Percentiles rank a stretch among this genome's conserved stretches.
phyloP scores from a whole-genome alignment of 495 filamentous ascomycete species.

The Annulohypoxylon maeteangense region DNA sequence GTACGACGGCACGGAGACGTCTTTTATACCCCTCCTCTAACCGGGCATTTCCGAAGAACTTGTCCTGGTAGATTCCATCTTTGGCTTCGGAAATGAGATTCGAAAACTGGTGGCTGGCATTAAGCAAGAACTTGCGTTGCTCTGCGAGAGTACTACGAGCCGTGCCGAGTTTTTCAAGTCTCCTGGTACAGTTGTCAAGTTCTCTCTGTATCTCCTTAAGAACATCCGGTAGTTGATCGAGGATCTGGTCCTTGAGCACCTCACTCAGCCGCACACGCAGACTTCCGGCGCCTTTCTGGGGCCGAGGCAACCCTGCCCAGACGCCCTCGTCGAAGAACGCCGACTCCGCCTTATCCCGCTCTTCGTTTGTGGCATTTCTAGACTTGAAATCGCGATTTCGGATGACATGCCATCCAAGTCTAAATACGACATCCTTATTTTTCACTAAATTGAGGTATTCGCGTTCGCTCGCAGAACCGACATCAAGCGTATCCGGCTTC shows the following conservation, averaged over 20 bases:
- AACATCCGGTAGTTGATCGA: slow-evolving; percentile 47
- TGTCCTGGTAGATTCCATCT: slow-evolving; percentile 46
- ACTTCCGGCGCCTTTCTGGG: slow-evolving; percentile 42
- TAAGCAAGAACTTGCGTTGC: slow-evolving; percentile 57
- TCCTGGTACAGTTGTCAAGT: slow-evolving; percentile 35
- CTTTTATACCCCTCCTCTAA: slow-evolving; percentile 15
- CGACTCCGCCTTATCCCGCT: slow-evolving; percentile 54
- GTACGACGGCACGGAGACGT: slow-evolving; percentile 51
- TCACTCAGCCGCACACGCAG: slow-evolving; percentile 41
- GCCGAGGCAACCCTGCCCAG: slow-evolving; percentile 51
- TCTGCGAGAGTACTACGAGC: slow-evolving; percentile 46
- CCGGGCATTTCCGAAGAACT: slow-evolving; percentile 31
- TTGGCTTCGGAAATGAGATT: slow-evolving; percentile 38
- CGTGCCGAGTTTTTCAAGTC: slow-evolving; percentile 41
- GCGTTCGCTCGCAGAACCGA: slow-evolving; percentile 60
- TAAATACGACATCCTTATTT: slow-evolving; percentile 70
- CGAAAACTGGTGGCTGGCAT: slow-evolving; percentile 39
- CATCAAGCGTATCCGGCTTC: slow-evolving; percentile 75
- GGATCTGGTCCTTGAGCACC: slow-evolving; percentile 47
- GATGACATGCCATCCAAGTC: slow-evolving; percentile 78
- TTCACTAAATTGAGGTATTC: slow-evolving; percentile 64
- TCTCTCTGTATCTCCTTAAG: slow-evolving; percentile 40
- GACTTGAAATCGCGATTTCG: slow-evolving; percentile 68
- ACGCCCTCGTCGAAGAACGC: slow-evolving; percentile 56
- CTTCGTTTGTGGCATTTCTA: slow-evolving; percentile 47